These are phyloP conservation scores for Monosporascus ibericus DNA, from an alignment of 2,329 filamentous ascomycete genomes.

Conservation along the genomic window DNA sequence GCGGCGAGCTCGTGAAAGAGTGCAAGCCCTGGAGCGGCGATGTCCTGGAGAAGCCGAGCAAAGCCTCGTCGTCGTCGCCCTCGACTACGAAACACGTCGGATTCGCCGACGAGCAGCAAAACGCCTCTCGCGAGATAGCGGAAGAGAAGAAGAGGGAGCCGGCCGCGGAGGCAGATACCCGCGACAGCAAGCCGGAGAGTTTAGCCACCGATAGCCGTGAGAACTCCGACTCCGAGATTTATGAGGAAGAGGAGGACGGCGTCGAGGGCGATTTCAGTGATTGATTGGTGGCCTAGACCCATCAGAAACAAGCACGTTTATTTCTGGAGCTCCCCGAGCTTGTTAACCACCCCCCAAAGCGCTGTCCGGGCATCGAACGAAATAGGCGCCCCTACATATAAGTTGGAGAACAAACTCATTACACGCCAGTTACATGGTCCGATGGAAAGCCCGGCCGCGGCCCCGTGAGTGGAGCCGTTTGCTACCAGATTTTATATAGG, in stretches of 20 bases:
- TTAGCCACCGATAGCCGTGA: slow-evolving; percentile 10
- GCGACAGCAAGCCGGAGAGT: slow-evolving; percentile 4
- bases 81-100: slow-evolving; percentile 51
- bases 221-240: slow-evolving; percentile 25
- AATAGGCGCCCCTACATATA: no score
- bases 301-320: no score
- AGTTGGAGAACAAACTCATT: no score
- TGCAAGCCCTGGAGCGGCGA: slow-evolving; percentile 92
- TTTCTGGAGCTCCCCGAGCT: no score
- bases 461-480: no score
- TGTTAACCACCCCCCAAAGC: no score
- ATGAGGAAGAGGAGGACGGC: slow-evolving; percentile 27
- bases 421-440: no score
- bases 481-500: no score
- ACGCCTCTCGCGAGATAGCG: slow-evolving; percentile 13
- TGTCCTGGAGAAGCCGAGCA: slow-evolving; percentile 56
- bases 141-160: slow-evolving; percentile 19
- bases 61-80: slow-evolving; percentile 11
- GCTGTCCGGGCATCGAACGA: no score
- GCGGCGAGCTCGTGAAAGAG: slow-evolving; percentile 74
- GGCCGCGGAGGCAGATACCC: slow-evolving; percentile 9
- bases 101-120: slow-evolving; percentile 48
- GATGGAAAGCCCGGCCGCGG: no score
- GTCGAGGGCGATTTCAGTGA: slow-evolving; percentile 21
- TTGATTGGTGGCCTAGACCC: slow-evolving; percentile 6